Base-by-base conservation (phyloP, 2,329 filamentous ascomycete species). In the Geoglossum cookeanum region DNA sequence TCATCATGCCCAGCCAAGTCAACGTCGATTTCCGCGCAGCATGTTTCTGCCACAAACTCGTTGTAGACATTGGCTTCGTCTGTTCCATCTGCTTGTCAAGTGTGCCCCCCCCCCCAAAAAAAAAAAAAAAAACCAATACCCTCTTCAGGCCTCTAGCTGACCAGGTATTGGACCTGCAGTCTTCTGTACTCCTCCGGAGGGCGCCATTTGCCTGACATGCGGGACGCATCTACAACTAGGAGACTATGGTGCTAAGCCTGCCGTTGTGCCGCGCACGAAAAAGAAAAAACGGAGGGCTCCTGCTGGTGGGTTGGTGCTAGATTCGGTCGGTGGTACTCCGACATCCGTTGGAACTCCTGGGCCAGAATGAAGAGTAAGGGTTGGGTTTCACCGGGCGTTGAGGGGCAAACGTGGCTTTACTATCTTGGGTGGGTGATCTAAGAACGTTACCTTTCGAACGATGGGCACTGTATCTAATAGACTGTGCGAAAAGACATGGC, bases 21-120 rank as follows among this genome's bases (percentile, higher is more conserved):
- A 83, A 85, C 49, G 89, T 98, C 48, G 94, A 98, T 71, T 98
- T 98, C 68, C 81, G 92, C 48, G 91, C 94, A n/a, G 92, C 92
- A 3, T 98, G 92, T 68, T 98, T 98, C 72, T 98, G 92, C 68
- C 92, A 98, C 71, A 78, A 91, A 55, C 81, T 80, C 39, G 88
- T 97, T 22, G 84, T 98, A 48, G 88, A 96, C 69, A 81, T 90
- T 1, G 92, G 90, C 7, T 98, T 87, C 67, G 91, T 98, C 42
- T 98, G 92, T 74, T 94, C 87, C 60, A 89, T 98, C 63, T 98
- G 92, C 67, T 74, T 98, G 49, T 94, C 87, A 69, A 98, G 75
- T 78, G 70, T 64, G 74, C 70, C n/a, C 13, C 55, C 30, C 37
- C 29, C 15, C 27, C 45, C 7, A 11, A 6, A 17, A n/a, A 11